Evolutionary conservation across 257 asterid genomes (phyloP), one percentile per base, ranked within the genome.

Genomic region (Gentiana straminea): DNA sequence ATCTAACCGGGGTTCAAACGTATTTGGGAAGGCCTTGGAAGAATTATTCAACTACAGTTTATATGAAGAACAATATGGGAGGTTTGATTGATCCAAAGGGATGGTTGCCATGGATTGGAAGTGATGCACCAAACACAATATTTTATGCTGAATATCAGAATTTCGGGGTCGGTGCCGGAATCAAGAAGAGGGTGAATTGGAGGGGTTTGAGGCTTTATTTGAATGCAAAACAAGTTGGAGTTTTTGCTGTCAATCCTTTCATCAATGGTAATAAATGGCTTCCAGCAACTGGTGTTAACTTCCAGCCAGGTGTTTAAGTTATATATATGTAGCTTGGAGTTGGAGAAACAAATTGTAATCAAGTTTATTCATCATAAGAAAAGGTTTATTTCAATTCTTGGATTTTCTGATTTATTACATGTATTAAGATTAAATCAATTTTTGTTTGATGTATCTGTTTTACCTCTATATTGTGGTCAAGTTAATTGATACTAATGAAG

Each of bases 11-110:
- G 0, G 89, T 86, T 41, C 68, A 13, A 45, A 77, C 63, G 1
- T 86, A 70, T 73, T 57, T 90, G 55, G 94, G 97, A 1, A 79
- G 97, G 60, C 97, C 97, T 1, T 90, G 97, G 95, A 90, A 86
- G 61, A 77, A 84, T 34, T 71, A 80, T 57, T 90, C 97, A 44
- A 84, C 95, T 2, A 90, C 94, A 2, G 84, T 84, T 3, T 64
- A 51, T 60, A 52, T 79, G 52, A 70, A 86, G 1, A 75, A 13
- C 8, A 55, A 52, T 63, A 63, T 90, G 62, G 86, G 52, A 6
- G 36, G 68, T 2, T 72, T 84, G 39, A 82, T 89, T 46, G 57
- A 79, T 63, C 86, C 91, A 0, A 69, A 51, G 8, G 97, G 97
- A 1, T 90, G 97, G 97, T 59, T 86, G 32, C 97, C 96, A 1